A percentile compares a stretch with the other conserved stretches of the same genome.
These are phyloP conservation scores for Cytospora mali DNA, from an alignment of 2,329 filamentous ascomycete genomes.

Conservation along the genomic window DNA sequence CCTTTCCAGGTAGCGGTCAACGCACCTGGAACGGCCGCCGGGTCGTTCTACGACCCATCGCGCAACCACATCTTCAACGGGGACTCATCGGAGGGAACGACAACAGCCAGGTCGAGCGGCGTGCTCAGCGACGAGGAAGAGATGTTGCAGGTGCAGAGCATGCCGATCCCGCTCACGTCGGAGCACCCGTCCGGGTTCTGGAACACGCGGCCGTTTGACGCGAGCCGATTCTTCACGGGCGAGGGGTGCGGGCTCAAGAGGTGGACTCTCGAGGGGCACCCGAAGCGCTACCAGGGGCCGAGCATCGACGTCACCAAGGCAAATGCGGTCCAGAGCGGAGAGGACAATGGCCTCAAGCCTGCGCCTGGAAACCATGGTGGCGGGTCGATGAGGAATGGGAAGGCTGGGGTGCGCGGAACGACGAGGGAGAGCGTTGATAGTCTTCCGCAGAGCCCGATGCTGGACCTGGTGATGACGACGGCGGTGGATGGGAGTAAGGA, in stretches of 20 bases:
- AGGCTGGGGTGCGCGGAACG: conserved; percentile 24
- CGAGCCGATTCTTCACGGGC: conserved; percentile 36
- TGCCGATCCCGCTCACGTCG: conserved; percentile 42
- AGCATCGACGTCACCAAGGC: conserved; percentile 31
- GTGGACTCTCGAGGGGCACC: conserved; percentile 42
- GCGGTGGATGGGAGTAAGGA: conserved; percentile 43
- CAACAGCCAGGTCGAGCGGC: conserved; percentile 19
- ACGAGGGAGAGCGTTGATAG: conserved; percentile 43
- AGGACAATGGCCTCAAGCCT: conserved; percentile 18
- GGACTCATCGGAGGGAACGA: conserved; percentile 10
- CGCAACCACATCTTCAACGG: conserved; percentile 18
- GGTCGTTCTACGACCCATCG: conserved; percentile 19
- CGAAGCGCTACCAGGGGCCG: conserved; percentile 36
- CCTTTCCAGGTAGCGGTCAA: conserved; percentile 9
- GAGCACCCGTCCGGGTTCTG: conserved; percentile 41
- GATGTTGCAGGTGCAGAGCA: conserved; percentile 37
- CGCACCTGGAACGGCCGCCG: conserved; percentile 13
- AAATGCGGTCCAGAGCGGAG: conserved; percentile 30
- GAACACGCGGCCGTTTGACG: conserved; percentile 33
- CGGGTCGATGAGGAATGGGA: background rate
- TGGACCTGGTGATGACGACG: conserved; percentile 47
- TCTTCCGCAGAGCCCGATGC: conserved; percentile 55
- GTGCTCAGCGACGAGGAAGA: conserved; percentile 29
- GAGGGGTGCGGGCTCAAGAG: conserved; percentile 36
- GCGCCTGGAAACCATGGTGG: background rate